Conservation (phyloP, 2,329 filamentous ascomycete genomes). For the Fusarium xyrophilum region DNA sequence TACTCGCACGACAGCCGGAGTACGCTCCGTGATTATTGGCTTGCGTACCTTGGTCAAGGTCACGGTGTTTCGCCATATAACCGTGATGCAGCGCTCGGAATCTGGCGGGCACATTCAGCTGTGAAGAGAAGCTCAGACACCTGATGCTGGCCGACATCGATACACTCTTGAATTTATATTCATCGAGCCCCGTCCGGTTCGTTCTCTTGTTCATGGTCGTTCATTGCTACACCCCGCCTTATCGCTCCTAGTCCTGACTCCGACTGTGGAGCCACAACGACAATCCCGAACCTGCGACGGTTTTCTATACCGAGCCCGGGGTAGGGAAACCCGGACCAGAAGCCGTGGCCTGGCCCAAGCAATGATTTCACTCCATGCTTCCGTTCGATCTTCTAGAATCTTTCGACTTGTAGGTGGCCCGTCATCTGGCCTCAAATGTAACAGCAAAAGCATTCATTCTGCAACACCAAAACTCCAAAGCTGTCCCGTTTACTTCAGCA, state of each 20-base stretch:
- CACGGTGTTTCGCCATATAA: slow-evolving; percentile 27
- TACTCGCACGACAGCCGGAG: slow-evolving; percentile 35
- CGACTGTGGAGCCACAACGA: slow-evolving; percentile 31
- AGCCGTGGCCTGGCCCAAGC: slow-evolving; percentile 20
- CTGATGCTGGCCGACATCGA: neutral
- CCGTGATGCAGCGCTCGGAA: slow-evolving; percentile 15
- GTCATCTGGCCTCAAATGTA: slow-evolving; percentile 7
- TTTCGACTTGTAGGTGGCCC: neutral
- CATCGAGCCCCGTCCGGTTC: slow-evolving; percentile 22
- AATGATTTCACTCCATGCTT: slow-evolving; percentile 27
- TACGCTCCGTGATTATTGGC: slow-evolving; percentile 21
- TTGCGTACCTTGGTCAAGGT: slow-evolving; percentile 3
- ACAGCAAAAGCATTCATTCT: slow-evolving; percentile 1
- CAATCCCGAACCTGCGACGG: slow-evolving; percentile 33
- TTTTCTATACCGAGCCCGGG: slow-evolving; percentile 29
- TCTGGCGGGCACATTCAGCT: slow-evolving; percentile 7
- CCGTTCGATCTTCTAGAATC: slow-evolving; percentile 11
- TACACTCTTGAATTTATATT: slow-evolving; percentile 14
- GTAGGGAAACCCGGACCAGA: slow-evolving; percentile 27
- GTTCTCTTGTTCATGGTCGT: slow-evolving; percentile 36
- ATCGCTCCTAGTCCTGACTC: slow-evolving; percentile 15
- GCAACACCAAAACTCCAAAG: neutral
- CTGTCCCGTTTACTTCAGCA: neutral
- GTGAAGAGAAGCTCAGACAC: slow-evolving; percentile 8
- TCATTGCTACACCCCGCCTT: slow-evolving; percentile 20